Percentiles rank a stretch among this genome's conserved stretches.
Conservation (phyloP, 2,329 filamentous ascomycete species). For the Cordyceps sp. region DNA sequence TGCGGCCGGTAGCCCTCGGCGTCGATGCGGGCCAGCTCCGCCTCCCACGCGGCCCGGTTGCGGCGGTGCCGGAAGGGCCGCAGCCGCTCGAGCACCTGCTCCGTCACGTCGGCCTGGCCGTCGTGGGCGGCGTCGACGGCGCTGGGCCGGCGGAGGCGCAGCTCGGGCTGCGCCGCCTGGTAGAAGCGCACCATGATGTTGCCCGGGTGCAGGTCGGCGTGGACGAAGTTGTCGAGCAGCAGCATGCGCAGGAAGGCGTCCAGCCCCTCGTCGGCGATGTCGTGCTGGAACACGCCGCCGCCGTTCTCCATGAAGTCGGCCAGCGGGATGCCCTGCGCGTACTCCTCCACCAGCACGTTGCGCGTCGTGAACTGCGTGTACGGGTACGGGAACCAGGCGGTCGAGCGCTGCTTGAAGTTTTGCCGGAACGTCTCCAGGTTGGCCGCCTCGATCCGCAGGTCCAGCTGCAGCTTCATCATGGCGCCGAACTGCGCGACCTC, state of each 20-base stretch:
- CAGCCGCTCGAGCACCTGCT: constrained; percentile 67
- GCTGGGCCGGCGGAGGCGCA: constrained; percentile 21
- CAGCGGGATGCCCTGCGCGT: constrained; percentile 83
- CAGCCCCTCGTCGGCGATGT: constrained; percentile 87
- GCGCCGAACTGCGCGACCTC: constrained; percentile 89
- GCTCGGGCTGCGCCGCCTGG: constrained; percentile 55
- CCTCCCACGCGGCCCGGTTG: constrained; percentile 53
- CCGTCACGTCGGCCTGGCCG: constrained; percentile 59
- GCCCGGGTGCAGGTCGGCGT: constrained; percentile 88
- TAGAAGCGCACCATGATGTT: constrained; percentile 99
- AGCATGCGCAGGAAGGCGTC: constrained; percentile 96
- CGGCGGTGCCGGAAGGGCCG: constrained; percentile 50
- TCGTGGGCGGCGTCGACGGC: constrained; percentile 16
- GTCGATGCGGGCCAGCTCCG: constrained; percentile 61
- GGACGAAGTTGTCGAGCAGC: constrained; percentile 91
- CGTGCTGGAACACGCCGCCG: constrained; percentile 80
- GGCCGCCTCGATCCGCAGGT: constrained; percentile 83
- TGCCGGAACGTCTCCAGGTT: constrained; percentile 79
- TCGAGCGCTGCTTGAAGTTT: constrained; percentile 77
- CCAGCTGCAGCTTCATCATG: constrained; percentile 97
- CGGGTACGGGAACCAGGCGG: constrained; percentile 93
- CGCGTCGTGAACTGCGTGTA: constrained; percentile 87
- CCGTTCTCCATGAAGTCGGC: constrained; percentile 83
- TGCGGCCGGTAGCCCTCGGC: constrained; percentile 82
- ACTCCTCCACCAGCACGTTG: constrained; percentile 87